These are phyloP conservation scores for Gynandropsis gynandra DNA, from an alignment of 345 rosid genomes.

Conservation along the genomic window DNA sequence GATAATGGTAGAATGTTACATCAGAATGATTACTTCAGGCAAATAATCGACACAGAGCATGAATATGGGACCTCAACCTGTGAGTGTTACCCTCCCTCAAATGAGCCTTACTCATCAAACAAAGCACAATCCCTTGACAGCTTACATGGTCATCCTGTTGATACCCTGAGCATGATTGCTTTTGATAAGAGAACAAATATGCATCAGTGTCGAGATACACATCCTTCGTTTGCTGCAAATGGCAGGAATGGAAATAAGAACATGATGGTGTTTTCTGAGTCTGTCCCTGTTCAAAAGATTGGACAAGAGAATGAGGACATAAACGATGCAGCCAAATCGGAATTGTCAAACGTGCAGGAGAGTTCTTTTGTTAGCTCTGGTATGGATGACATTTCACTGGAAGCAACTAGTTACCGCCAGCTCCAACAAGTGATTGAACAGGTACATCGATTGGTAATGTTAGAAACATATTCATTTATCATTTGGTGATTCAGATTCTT, in stretches of 20 bases:
- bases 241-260: slow-evolving; percentile 28
- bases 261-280: slow-evolving; percentile 33
- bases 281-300: slow-evolving; percentile 36
- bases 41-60: slow-evolving; percentile 27
- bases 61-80: slow-evolving; percentile 22
- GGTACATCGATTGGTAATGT: slow-evolving; percentile 26
- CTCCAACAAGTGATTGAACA: slow-evolving; percentile 77
- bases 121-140: slow-evolving; percentile 42
- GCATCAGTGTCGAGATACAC: slow-evolving; percentile 25
- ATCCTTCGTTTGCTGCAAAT: slow-evolving; percentile 26
- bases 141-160: slow-evolving; percentile 29
- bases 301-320: slow-evolving; percentile 32
- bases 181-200: slow-evolving; percentile 28
- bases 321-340: slow-evolving; percentile 35
- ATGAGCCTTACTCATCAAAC: slow-evolving; percentile 52
- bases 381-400: slow-evolving; percentile 60
- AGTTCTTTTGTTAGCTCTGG: slow-evolving; percentile 57
- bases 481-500: too few species aligned
- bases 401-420: slow-evolving; percentile 75
- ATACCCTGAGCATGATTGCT: slow-evolving; percentile 27
- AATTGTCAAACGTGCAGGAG: slow-evolving; percentile 45
- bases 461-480: too few species aligned
- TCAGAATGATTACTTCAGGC: slow-evolving; percentile 28
- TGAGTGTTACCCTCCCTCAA: slow-evolving; percentile 28
- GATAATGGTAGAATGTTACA: slow-evolving; percentile 42